phyloP scores from a whole-genome alignment of 192 early-diverging fungal species.

The Lunasporangiospora selenospora region DNA sequence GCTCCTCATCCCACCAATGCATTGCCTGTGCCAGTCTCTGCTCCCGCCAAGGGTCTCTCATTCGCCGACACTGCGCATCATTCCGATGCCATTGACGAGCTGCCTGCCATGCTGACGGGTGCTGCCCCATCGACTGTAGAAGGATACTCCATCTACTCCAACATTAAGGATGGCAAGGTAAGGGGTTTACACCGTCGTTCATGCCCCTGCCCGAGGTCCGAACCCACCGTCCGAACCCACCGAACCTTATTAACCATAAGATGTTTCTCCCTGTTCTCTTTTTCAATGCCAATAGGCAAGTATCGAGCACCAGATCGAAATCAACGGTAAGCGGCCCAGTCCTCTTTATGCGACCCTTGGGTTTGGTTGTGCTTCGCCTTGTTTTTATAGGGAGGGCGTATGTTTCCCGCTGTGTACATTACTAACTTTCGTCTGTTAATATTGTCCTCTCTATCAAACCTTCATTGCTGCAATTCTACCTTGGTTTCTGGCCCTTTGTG shows the following conservation, averaged over 20 bases:
- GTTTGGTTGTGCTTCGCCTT: too few species aligned
- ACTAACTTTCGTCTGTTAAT: too few species aligned
- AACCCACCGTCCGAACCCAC: too few species aligned
- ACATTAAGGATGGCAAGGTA: constrained; percentile 44
- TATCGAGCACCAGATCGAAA: constrained; percentile 49
- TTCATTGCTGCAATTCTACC: too few species aligned
- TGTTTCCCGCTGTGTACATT: too few species aligned
- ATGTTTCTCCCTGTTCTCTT: neutral
- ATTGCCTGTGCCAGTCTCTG: neutral
- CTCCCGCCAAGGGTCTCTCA: neutral
- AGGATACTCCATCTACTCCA: constrained; percentile 47
- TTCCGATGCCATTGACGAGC: neutral
- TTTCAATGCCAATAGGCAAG: constrained; percentile 17
- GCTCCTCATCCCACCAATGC: constrained; percentile 2
- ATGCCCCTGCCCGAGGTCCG: too few species aligned
- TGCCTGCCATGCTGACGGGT: neutral
- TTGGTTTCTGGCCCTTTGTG: too few species aligned
- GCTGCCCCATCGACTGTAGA: constrained; percentile 8
- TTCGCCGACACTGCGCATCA: neutral
- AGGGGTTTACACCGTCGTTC: too few species aligned
- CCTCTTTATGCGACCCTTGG: too few species aligned
- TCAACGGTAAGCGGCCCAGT: constrained; percentile 23
- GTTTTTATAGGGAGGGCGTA: too few species aligned
- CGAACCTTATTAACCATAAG: too few species aligned
- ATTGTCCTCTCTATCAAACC: too few species aligned